A percentile compares a stretch with the other conserved stretches of the same genome.
These are phyloP conservation scores for Eucalyptus sp. DNA, from an alignment of 345 rosid genomes.

Conservation along the genomic window DNA sequence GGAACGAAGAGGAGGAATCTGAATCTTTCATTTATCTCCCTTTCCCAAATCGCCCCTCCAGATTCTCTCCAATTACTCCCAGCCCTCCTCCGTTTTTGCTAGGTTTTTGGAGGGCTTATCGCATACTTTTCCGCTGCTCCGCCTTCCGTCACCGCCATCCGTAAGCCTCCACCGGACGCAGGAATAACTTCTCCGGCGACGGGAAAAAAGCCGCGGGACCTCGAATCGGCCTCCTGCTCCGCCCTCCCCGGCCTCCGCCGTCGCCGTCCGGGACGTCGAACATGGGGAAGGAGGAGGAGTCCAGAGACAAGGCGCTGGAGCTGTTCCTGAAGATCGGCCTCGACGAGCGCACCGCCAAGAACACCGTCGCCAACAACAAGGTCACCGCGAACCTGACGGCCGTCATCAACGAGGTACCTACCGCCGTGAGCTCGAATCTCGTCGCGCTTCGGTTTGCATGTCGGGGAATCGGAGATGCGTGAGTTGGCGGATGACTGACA, in stretches of 20 bases:
- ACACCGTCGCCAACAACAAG: constrained; percentile 76
- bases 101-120: neutral
- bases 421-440: neutral
- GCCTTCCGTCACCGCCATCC: neutral
- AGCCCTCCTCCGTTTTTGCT: neutral
- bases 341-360: constrained; percentile 69
- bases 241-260: neutral
- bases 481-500: neutral
- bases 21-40: neutral
- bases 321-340: constrained; percentile 74
- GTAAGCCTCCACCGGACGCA: neutral
- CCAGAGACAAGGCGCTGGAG: constrained; percentile 23
- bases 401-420: constrained; percentile 69
- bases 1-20: neutral
- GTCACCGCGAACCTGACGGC: constrained; percentile 75
- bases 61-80: neutral
- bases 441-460: neutral
- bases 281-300: constrained; percentile 30
- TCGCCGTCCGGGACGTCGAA: neutral
- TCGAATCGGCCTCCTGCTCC: neutral
- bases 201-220: neutral
- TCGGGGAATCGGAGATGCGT: neutral
- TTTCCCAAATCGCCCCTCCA: neutral
- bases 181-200: neutral
- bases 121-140: neutral